phyloP scores from a whole-genome alignment of 345 rosid species.

The Mercurialis annua region DNA sequence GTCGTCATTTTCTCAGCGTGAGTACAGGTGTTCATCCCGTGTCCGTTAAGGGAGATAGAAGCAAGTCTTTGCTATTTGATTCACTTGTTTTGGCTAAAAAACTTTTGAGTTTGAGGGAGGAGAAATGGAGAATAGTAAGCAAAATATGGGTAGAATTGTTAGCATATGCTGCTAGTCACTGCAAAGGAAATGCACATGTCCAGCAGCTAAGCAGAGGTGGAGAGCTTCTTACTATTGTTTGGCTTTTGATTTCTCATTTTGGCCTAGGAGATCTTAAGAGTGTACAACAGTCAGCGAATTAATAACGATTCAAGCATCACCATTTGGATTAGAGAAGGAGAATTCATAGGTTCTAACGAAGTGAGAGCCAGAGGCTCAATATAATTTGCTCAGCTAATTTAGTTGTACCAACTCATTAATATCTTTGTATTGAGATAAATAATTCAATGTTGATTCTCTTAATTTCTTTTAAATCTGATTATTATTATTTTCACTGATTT shows the following conservation, averaged over 20 bases:
- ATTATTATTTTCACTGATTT: too few relatives aligned
- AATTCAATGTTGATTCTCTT: too few relatives aligned
- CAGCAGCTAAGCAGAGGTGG: constrained; percentile 57
- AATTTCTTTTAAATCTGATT: too few relatives aligned
- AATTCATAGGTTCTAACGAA: too few relatives aligned
- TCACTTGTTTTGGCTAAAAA: constrained; percentile 56
- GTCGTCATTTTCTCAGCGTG: constrained; percentile 16
- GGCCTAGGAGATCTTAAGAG: constrained; percentile 54
- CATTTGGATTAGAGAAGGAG: too few relatives aligned
- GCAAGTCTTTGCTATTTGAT: constrained; percentile 60
- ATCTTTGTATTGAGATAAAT: too few relatives aligned
- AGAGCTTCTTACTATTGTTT: constrained; percentile 53
- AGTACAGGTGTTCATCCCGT: constrained; percentile 34
- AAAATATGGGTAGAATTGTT: constrained; percentile 60
- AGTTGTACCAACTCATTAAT: too few relatives aligned
- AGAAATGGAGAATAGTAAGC: constrained; percentile 52
- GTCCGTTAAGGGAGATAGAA: constrained; percentile 52
- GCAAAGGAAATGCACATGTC: constrained; percentile 49
- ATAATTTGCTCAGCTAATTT: too few relatives aligned
- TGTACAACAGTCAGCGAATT: too few relatives aligned
- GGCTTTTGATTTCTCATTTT: constrained; percentile 75
- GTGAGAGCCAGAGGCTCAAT: too few relatives aligned
- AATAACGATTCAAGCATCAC: too few relatives aligned
- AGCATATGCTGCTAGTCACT: constrained; percentile 52
- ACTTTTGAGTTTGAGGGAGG: constrained; percentile 24